Base-by-base conservation (phyloP, 345 rosid species). In the Chamaenerion angustifolium region DNA sequence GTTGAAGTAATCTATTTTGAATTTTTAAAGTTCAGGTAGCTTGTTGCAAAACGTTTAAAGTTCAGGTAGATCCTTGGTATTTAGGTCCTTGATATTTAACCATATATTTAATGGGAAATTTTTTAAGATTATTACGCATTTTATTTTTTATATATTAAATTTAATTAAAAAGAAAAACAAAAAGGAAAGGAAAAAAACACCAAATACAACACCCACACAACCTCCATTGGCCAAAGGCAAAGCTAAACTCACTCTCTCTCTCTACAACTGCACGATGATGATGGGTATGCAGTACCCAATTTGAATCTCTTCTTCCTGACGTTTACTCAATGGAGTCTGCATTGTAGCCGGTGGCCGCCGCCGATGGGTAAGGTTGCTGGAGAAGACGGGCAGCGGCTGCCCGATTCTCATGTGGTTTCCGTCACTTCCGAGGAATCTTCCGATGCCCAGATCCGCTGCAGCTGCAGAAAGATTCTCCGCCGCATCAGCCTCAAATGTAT, bases 281-380 rank as follows among this genome's bases (percentile, higher is more conserved):
- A 43, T 54, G 57, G 37, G 4, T 15, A 31, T 31, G 37, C 37
- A 31, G 40, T 12, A 43, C 37, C 48, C 40, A 54, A 54, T 19
- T 42, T 16, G 40, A 43, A 54, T 37, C 48, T 48, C 49, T 11
- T 31, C 43, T 3, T 23, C 18, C 37, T 44, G 48, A n/a, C 44
- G 42, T 16, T 42, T 10, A 27, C 35, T 21, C 18, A 18, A 12
- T 16, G 18, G 45, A 27, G 51, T 57, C 64, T 61, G 63, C 60
- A 48, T 69, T 31, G 64, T 23, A 40, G 52, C 15, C 46, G 14
- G 56, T 42, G 16, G n/a, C 46, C 10, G 16, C 37, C 13, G 40
- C 4, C 43, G 13, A 87, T 87, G 96, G 94, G 96, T 49, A 87
- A 87, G 76, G 63, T 41, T 19, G 51, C 54, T 9, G 54, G 51